Evolutionary conservation across 306 rosid genomes (phyloP).

Genomic region (Psophocarpus tetragonolobus): DNA sequence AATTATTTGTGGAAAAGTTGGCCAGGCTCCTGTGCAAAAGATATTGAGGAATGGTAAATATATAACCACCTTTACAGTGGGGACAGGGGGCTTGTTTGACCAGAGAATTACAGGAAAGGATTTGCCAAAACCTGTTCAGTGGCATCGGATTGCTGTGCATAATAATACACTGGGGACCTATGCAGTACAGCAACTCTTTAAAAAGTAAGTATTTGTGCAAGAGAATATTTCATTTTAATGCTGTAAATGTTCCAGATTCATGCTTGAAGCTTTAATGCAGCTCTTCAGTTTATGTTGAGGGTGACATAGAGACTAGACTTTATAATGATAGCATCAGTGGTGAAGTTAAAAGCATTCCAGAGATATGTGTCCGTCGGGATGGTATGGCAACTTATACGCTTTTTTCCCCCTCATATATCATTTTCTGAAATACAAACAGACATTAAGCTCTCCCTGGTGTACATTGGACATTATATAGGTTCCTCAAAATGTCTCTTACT

Average conservation of each 20-base stretch:
- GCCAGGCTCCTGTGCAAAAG: slow-evolving; percentile 94
- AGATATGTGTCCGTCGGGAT: slow-evolving; percentile 88
- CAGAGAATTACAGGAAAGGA: slow-evolving; percentile 67
- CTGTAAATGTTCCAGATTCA: slow-evolving; percentile 42
- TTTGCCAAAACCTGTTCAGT: slow-evolving; percentile 85
- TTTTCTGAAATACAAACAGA: not conserved
- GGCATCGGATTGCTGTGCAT: slow-evolving; percentile 97
- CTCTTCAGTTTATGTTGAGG: slow-evolving; percentile 90
- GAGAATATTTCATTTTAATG: slow-evolving; percentile 10
- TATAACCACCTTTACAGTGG: slow-evolving; percentile 87
- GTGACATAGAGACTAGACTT: slow-evolving; percentile 93
- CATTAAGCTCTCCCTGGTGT: not conserved
- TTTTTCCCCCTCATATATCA: not conserved
- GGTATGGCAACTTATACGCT: slow-evolving; percentile 52
- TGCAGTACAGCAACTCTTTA: slow-evolving; percentile 81
- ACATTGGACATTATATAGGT: not conserved
- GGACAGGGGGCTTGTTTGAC: slow-evolving; percentile 96
- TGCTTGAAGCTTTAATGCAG: slow-evolving; percentile 59
- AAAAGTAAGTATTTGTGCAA: slow-evolving; percentile 54
- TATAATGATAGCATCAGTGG: slow-evolving; percentile 91
- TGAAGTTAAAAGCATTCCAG: slow-evolving; percentile 87
- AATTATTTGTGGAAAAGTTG: slow-evolving; percentile 93
- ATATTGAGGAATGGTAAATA: slow-evolving; percentile 83
- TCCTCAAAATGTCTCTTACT: not conserved
- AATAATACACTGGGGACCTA: slow-evolving; percentile 78